A percentile compares a stretch with the other conserved stretches of the same genome.
phyloP scores from a whole-genome alignment of 805 yeast species.

The Pichia scutulata region DNA sequence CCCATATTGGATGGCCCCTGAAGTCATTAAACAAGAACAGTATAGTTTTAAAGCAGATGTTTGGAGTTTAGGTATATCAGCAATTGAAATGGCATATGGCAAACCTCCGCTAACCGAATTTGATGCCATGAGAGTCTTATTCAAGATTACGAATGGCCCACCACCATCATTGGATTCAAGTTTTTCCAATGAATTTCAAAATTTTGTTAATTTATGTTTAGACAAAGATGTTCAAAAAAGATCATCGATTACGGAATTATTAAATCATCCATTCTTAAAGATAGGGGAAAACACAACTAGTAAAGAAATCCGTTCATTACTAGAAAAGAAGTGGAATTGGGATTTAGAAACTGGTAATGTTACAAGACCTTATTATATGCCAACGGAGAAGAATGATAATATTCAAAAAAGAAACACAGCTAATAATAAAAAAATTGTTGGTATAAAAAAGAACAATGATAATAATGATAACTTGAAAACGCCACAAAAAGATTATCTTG shows the following conservation, averaged over 20 bases:
- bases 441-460: not conserved
- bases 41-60: constrained; percentile 68
- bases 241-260: constrained; percentile 53
- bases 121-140: constrained; percentile 50
- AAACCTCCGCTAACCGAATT: constrained; percentile 58
- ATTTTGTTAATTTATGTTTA: constrained; percentile 64
- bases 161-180: constrained; percentile 37
- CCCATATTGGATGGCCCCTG: constrained; percentile 61
- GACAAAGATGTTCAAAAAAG: constrained; percentile 61
- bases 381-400: constrained; percentile 21
- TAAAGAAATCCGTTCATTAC: constrained; percentile 29
- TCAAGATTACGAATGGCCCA: constrained; percentile 40
- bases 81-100: constrained; percentile 63
- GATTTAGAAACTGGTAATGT: constrained; percentile 28
- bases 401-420: not conserved
- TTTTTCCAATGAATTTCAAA: constrained; percentile 41
- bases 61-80: constrained; percentile 77
- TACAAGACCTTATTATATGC: constrained; percentile 25
- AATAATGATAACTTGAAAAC: not conserved
- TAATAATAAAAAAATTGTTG: not conserved
- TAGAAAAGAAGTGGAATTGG: constrained; percentile 40
- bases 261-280: constrained; percentile 56
- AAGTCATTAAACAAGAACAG: constrained; percentile 44
- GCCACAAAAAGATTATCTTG: not conserved
- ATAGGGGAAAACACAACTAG: constrained; percentile 30